A percentile compares a stretch with the other conserved stretches of the same genome.
Evolutionary conservation across 1,284 basidiomycete genomes (phyloP).

Genomic region (Ganoderma boninense): DNA sequence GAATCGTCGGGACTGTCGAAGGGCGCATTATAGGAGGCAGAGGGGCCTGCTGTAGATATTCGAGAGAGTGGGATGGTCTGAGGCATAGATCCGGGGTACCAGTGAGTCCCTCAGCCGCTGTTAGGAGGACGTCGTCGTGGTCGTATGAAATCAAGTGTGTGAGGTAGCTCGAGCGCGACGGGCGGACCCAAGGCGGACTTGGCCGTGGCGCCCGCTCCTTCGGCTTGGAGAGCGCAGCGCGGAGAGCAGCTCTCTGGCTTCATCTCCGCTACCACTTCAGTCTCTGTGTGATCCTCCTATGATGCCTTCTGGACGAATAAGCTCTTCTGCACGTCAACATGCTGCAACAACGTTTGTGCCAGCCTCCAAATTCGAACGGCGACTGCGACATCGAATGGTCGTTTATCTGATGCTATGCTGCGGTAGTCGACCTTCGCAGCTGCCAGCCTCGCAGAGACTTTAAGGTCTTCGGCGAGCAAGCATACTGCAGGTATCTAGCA

Average conservation of each 20-base stretch:
- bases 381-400: not conserved
- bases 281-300: not conserved
- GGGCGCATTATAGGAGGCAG: conserved; percentile 20
- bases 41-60: conserved; percentile 17
- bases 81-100: conserved; percentile 22
- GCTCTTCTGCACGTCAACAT: not conserved
- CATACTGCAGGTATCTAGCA: not conserved
- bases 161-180: not conserved
- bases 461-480: not conserved
- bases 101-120: conserved; percentile 9
- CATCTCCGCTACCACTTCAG: not conserved
- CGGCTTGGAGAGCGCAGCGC: not conserved
- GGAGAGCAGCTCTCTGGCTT: not conserved
- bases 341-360: not conserved
- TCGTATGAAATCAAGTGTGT: not conserved
- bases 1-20: conserved; percentile 24
- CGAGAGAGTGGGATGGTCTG: conserved; percentile 32
- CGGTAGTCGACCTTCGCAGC: conserved; percentile 5
- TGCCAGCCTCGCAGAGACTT: not conserved
- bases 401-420: conserved; percentile 9
- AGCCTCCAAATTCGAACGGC: conserved; percentile 1
- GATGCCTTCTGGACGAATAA: not conserved
- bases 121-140: conserved; percentile 18
- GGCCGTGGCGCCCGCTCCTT: not conserved
- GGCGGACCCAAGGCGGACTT: not conserved